Conservation (phyloP, 2,329 filamentous ascomycete genomes). For the Cercospora zeae-maydis region DNA sequence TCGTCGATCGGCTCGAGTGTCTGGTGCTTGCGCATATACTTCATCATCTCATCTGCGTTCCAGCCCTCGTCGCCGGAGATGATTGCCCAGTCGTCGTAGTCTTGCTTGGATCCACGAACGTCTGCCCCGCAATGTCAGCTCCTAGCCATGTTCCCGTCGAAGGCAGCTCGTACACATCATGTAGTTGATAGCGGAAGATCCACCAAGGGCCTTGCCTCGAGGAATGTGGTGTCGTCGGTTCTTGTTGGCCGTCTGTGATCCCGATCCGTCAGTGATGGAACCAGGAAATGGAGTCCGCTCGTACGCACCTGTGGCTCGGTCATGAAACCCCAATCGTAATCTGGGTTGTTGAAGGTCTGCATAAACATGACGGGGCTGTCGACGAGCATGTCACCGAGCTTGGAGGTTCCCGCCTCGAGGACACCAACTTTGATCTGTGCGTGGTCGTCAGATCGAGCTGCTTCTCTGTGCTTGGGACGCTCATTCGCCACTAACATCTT, state of each 20-base stretch:
- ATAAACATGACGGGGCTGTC: constrained; percentile 28
- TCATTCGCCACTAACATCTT: constrained; percentile 29
- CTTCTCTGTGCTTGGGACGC: neutral
- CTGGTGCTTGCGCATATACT: constrained; percentile 44
- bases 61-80: constrained; percentile 44
- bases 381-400: constrained; percentile 26
- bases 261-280: neutral
- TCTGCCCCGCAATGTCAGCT: constrained; percentile 18
- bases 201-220: constrained; percentile 40
- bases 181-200: constrained; percentile 41
- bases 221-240: constrained; percentile 27
- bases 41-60: constrained; percentile 46
- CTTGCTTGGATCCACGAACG: constrained; percentile 44
- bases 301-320: constrained; percentile 22
- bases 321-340: constrained; percentile 29
- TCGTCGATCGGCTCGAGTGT: constrained; percentile 36
- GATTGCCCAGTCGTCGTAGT: constrained; percentile 49
- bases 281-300: neutral
- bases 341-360: constrained; percentile 27
- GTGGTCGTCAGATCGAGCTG: neutral
- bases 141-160: neutral
- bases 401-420: constrained; percentile 35
- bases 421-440: constrained; percentile 21
- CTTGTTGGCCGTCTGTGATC: constrained; percentile 20
- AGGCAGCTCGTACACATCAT: constrained; percentile 23